A percentile compares a stretch with the other conserved stretches of the same genome.
phyloP scores from a whole-genome alignment of 2,329 filamentous ascomycete genomes.

The Aspergillus viridinutans region DNA sequence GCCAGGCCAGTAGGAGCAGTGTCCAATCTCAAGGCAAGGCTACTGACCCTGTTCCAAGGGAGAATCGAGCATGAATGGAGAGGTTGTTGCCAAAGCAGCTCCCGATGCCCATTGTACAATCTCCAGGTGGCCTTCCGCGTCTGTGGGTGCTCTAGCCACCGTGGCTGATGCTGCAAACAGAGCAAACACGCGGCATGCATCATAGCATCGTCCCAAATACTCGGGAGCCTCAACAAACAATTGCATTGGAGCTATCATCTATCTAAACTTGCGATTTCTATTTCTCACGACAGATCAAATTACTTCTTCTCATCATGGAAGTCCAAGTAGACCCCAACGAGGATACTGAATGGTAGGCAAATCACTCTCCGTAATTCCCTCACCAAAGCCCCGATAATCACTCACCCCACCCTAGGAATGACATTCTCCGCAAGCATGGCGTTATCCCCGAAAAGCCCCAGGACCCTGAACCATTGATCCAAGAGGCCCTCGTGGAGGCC shows the following conservation, averaged over 20 bases:
- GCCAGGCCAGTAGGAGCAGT: conserved; percentile 10
- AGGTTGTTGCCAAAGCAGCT: conserved; percentile 16
- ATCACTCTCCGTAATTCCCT: conserved; percentile 8
- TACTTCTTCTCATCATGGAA: conserved; percentile 42
- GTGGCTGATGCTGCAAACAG: conserved; percentile 29
- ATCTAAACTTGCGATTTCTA: not conserved
- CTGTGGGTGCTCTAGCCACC: conserved; percentile 26
- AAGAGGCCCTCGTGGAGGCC: conserved; percentile 86
- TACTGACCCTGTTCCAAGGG: conserved; percentile 1
- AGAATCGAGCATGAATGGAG: conserved; percentile 7
- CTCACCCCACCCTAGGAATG: conserved; percentile 65
- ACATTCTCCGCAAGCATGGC: conserved; percentile 94
- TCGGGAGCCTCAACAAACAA: not conserved
- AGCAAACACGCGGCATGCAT: conserved; percentile 37
- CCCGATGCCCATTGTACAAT: conserved; percentile 17
- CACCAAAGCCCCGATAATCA: conserved; percentile 12
- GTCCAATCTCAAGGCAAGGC: not conserved
- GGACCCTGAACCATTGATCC: conserved; percentile 90
- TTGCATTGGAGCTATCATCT: conserved; percentile 7
- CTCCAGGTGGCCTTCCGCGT: conserved; percentile 41
- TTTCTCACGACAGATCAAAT: conserved; percentile 20
- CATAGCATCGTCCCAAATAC: conserved; percentile 1
- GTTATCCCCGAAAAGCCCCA: conserved; percentile 97
- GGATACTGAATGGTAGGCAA: conserved; percentile 85
- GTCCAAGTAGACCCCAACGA: conserved; percentile 94